Evolutionary conservation across 2,329 filamentous ascomycete genomes (phyloP).

Genomic region (Arthroderma sp.): DNA sequence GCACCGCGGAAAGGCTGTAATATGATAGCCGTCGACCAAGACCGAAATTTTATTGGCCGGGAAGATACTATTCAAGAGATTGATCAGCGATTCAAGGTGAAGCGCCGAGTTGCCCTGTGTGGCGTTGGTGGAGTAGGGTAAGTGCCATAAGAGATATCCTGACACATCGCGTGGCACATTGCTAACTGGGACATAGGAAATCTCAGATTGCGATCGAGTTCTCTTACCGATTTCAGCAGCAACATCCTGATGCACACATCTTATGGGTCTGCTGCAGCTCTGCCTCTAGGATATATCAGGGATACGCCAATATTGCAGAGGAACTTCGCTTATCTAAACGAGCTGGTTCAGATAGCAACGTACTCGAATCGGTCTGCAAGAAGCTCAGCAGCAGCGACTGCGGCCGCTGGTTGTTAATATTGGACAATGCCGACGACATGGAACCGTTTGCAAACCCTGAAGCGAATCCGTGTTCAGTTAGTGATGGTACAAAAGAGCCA

Average conservation of each 20-base stretch:
- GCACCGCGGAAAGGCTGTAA: not conserved
- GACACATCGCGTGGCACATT: not conserved
- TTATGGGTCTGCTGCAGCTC: not conserved
- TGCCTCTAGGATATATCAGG: not conserved
- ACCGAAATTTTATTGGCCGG: not conserved
- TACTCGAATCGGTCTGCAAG: not conserved
- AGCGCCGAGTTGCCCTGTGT: not conserved
- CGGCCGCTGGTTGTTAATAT: not conserved
- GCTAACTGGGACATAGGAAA: not conserved
- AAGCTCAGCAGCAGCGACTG: not conserved
- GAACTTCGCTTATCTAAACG: not conserved
- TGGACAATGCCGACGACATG: conserved; percentile 1
- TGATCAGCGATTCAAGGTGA: not conserved
- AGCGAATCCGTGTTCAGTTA: not conserved
- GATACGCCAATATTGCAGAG: not conserved
- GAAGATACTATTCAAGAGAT: not conserved
- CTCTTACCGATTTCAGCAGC: not conserved
- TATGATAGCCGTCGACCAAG: not conserved
- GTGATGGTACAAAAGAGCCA: not conserved
- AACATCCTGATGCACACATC: not conserved
- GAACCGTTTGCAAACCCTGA: not conserved
- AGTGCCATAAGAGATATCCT: not conserved
- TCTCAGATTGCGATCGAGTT: conserved; percentile 1
- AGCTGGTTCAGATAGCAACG: not conserved
- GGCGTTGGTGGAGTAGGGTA: not conserved